Evolutionary conservation across 2,329 filamentous ascomycete species (phyloP), one percentile per base, ranked within the genome.

Genomic region (Cercospora zeae-maydis): DNA sequence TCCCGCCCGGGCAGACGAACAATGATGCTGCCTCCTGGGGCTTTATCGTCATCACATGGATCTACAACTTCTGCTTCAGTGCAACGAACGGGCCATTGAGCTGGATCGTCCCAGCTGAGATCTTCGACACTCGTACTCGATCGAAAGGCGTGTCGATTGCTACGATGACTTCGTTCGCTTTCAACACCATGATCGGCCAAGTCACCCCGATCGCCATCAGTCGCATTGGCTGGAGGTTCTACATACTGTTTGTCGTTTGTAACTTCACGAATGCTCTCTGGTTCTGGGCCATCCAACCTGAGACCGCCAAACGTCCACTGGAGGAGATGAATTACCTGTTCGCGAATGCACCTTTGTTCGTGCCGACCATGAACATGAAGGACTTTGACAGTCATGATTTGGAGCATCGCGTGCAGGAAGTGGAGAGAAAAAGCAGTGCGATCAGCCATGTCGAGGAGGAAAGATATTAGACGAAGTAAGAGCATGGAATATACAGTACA

Each of bases 11-110:
- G 1, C 75, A 75, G 0, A 77, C 62, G 65, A 75, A 75, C 62
- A 85, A 85, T 63, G 76, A 76, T 42, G 78, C 80, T 4, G 88
- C 88, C 0, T 81, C 82, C 6, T 91, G 88, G 87, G 88, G 85
- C 1, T 93, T 93, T 76, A 93, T 93, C 65, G 83, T 86, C 70
- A 82, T 85, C 69, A 93, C 89, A 1, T 93, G 90, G 90, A 74
- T 90, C 1, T 93, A 91, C 81, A 92, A 93, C 77, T 89, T 92
- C 78, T 88, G 82, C 45, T 92, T 91, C 80, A 88, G 83, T 3
- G 82, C 83, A 34, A 88, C 88, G 1, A 90, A 87, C 63, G 89
- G 89, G 21, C 88, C 89, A 0, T 77, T 92, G 1, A 81, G 83
- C 19, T 86, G 83, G 66, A 66, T 71, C 55, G 64, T 83, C 76